A percentile compares a stretch with the other conserved stretches of the same genome.
phyloP scores from a whole-genome alignment of 331 rosid species.

The Rosa hybrid region DNA sequence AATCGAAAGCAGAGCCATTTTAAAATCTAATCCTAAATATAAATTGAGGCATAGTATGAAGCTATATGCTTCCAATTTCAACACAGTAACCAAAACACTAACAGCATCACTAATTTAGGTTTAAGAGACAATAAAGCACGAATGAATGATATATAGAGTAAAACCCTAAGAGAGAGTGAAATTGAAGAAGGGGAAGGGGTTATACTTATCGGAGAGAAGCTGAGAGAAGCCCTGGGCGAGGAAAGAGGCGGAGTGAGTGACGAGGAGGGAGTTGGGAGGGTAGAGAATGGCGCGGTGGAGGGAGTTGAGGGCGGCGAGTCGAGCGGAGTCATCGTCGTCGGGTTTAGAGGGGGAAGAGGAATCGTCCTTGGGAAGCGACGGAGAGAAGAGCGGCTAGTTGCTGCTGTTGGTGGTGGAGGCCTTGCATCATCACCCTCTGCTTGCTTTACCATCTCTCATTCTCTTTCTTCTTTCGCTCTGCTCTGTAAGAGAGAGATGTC shows the following conservation, averaged over 20 bases:
- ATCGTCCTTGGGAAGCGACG: constrained; percentile 71
- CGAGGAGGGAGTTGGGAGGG: constrained; percentile 84
- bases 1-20: neutral
- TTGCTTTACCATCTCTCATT: constrained; percentile 20
- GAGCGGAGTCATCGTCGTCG: constrained; percentile 61
- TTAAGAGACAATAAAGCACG: neutral
- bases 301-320: constrained; percentile 74
- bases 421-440: constrained; percentile 55
- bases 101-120: neutral
- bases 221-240: constrained; percentile 84
- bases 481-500: no score
- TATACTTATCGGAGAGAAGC: constrained; percentile 83
- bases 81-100: constrained; percentile 6
- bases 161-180: constrained; percentile 3
- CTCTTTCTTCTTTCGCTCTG: neutral
- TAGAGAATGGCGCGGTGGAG: constrained; percentile 86
- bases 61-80: neutral
- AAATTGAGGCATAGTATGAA: neutral
- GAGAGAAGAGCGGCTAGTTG: constrained; percentile 88
- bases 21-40: neutral
- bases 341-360: constrained; percentile 32
- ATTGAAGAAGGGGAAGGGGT: neutral
- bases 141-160: neutral
- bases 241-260: constrained; percentile 85
- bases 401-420: constrained; percentile 80